Evolutionary conservation across 768 basidiomycete species (phyloP).

Genomic region (Xanthoconium purpureum): DNA sequence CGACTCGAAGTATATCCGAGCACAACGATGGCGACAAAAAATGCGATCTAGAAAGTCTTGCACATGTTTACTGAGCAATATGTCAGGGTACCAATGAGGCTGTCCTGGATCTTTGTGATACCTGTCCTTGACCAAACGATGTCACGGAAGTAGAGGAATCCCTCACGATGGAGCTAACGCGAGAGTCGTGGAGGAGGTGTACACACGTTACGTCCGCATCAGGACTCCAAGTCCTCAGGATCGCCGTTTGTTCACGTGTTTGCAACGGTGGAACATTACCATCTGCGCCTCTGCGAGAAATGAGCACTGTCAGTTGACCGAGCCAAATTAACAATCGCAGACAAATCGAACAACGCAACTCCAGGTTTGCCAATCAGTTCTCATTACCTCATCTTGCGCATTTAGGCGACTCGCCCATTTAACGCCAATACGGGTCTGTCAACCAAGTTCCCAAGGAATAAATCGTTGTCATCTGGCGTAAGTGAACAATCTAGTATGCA

Average conservation of each 20-base stretch:
- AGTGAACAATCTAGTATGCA: conserved; percentile 72
- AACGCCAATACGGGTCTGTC: conserved; percentile 69
- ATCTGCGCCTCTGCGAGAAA: conserved; percentile 57
- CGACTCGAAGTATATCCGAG: no score
- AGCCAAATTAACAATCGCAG: neutral
- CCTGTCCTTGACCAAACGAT: conserved; percentile 30
- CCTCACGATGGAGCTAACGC: neutral
- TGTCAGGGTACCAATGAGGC: conserved; percentile 67
- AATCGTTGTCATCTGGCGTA: conserved; percentile 83
- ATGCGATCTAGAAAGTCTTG: conserved; percentile 50
- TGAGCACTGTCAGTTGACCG: neutral
- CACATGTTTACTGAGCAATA: conserved; percentile 56
- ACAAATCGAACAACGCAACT: neutral
- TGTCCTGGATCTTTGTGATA: conserved; percentile 59
- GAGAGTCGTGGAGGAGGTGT: neutral
- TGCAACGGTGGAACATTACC: conserved; percentile 90
- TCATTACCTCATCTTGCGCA: neutral
- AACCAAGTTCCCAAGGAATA: conserved; percentile 76
- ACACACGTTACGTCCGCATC: conserved; percentile 53
- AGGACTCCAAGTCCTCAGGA: conserved; percentile 56
- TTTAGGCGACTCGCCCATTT: conserved; percentile 60
- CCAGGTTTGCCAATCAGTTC: neutral
- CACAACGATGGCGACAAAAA: conserved; percentile 2
- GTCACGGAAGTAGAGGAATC: neutral
- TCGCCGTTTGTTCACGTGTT: conserved; percentile 59